A percentile compares a stretch with the other conserved stretches of the same genome.
Evolutionary conservation across 1,284 basidiomycete genomes (phyloP).

Genomic region (Cryptococcus maquisensis): DNA sequence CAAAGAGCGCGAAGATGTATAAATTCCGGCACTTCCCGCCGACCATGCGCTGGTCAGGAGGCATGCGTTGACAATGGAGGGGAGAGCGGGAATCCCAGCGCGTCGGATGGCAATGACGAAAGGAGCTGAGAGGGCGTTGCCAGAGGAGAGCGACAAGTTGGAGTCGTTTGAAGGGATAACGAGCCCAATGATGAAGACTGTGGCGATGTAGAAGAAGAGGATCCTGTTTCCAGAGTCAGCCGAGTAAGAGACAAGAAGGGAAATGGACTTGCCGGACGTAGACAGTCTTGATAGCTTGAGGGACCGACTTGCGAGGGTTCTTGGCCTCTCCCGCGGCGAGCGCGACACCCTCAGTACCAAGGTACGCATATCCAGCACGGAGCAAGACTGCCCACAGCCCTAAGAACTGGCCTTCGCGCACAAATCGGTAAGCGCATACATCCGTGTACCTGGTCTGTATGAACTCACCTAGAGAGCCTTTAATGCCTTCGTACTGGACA

Average conservation of each 20-base stretch:
- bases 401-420: too few relatives aligned
- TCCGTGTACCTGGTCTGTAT: too few relatives aligned
- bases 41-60: background rate
- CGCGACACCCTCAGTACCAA: background rate
- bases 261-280: constrained; percentile 58
- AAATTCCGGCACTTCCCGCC: too few relatives aligned
- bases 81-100: constrained; percentile 65
- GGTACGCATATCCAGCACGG: too few relatives aligned
- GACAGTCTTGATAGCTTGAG: constrained; percentile 41
- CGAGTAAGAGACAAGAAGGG: too few relatives aligned
- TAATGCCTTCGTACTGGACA: constrained; percentile 11
- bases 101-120: constrained; percentile 59
- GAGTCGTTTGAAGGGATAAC: constrained; percentile 64
- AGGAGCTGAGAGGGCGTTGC: constrained; percentile 61
- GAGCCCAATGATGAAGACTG: constrained; percentile 59
- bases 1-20: too few relatives aligned
- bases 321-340: constrained; percentile 19
- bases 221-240: constrained; percentile 52
- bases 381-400: too few relatives aligned
- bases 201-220: constrained; percentile 59
- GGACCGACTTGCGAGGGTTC: constrained; percentile 25
- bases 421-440: too few relatives aligned
- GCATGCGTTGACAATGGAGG: constrained; percentile 65
- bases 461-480: constrained; percentile 6
- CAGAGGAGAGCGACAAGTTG: constrained; percentile 54